Base-by-base conservation (phyloP, 768 basidiomycete species). In the Trametes cubensis region DNA sequence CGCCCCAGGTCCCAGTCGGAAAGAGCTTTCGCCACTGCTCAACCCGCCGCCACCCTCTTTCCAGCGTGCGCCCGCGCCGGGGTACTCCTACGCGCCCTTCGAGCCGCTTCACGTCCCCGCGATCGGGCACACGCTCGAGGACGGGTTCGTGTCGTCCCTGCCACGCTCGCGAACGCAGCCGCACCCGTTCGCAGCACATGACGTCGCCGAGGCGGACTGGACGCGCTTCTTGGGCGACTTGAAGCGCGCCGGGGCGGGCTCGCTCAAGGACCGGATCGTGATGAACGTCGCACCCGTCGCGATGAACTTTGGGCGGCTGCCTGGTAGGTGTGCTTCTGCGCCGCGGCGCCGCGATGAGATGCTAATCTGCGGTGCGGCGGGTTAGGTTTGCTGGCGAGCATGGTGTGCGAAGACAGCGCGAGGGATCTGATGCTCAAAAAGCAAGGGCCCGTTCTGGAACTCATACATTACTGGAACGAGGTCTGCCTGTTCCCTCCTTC, bases 131-230 rank as follows among this genome's bases (percentile, higher is more conserved):
- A 66, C 69, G 15, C 70, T 85, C 44, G 69, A 70, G 40, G 68
- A 71, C 14, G 83, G 84, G 1, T 85, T 85, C 67, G 79, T 79
- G 0, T 62, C 67, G 15, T 39, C 77, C 7, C 75, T 78, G 0
- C 84, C 84, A 0, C 78, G 79, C 1, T 74, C 77, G 5, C 51
- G 59, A 30, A 34, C 66, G 10, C 63, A 60, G 18, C 77, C 77
- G 11, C 85, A 86, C 66, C 84, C 84, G 25, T 86, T 86, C 66
- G 66, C 69, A 23, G 72, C 78, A 49, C 80, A 82, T 68, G 83
- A 85, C 65, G 70, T 86, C 4, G 64, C 56, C 0, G 78, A 84
- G 69, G 73, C 69, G 18, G 85, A 85, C 68, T 85, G 85, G 85
- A 66, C 71, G 42, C 73, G 75, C 78, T 70, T 71, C 57, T 26